These are phyloP conservation scores for Pyrenochaeta sp. DNA, from an alignment of 2,329 filamentous ascomycete species.

Conservation along the genomic window DNA sequence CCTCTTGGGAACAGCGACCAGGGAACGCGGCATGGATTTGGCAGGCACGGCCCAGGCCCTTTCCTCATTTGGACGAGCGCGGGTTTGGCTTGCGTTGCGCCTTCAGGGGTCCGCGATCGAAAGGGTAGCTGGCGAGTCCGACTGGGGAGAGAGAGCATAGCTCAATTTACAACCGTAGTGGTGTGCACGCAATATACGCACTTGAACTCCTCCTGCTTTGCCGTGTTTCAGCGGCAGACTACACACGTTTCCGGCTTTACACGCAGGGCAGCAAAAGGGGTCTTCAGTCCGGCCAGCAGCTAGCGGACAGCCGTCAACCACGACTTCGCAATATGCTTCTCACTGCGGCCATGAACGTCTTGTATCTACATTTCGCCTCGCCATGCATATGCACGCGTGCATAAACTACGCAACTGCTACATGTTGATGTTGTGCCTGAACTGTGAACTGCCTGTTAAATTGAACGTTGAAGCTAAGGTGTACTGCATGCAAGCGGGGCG, in stretches of 20 bases:
- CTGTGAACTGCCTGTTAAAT: slow-evolving; percentile 5
- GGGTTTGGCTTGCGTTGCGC: neutral
- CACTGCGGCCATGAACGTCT: slow-evolving; percentile 7
- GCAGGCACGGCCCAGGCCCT: slow-evolving; percentile 23
- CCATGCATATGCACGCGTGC: slow-evolving; percentile 14
- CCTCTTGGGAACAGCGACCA: slow-evolving; percentile 18
- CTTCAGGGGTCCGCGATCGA: neutral
- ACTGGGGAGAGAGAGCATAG: neutral
- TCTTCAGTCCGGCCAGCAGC: neutral
- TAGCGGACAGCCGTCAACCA: slow-evolving; percentile 18
- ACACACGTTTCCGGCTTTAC: slow-evolving; percentile 10
- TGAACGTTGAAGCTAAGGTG: slow-evolving; percentile 7
- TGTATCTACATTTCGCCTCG: slow-evolving; percentile 4
- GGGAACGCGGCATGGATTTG: slow-evolving; percentile 24
- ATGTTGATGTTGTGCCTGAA: slow-evolving; percentile 8
- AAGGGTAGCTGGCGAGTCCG: neutral
- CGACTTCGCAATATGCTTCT: slow-evolving; percentile 10
- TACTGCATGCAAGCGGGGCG: slow-evolving; percentile 9
- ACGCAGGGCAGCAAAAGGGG: slow-evolving; percentile 20
- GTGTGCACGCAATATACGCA: slow-evolving; percentile 29
- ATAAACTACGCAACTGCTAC: neutral
- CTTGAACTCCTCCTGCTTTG: neutral
- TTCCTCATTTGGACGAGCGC: slow-evolving; percentile 20
- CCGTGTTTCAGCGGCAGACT: slow-evolving; percentile 15
- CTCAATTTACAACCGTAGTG: neutral